These are phyloP conservation scores for Craterostigma plantagineum DNA, from an alignment of 257 asterid species.

Conservation along the genomic window DNA sequence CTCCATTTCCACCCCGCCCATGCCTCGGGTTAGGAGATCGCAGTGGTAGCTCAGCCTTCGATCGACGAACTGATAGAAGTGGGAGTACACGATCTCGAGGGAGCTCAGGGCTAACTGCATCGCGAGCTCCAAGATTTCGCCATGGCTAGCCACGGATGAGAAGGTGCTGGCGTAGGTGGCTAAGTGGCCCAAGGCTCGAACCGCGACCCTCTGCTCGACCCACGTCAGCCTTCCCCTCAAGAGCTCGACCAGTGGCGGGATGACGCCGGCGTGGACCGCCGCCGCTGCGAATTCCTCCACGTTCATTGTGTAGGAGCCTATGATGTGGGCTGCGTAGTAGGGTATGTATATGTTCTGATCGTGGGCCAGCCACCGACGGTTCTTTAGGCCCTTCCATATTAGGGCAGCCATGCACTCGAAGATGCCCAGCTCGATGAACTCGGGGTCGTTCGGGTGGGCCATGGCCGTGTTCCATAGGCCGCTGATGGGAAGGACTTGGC, in stretches of 20 bases:
- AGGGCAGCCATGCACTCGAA: constrained; percentile 96
- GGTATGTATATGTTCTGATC: constrained; percentile 95
- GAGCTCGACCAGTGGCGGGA: constrained; percentile 85
- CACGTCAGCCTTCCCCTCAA: constrained; percentile 84
- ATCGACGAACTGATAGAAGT: constrained; percentile 81
- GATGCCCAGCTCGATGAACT: constrained; percentile 86
- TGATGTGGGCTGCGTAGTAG: constrained; percentile 91
- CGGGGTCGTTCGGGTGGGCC: constrained; percentile 98
- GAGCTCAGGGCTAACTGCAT: constrained; percentile 86
- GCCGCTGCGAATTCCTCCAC: constrained; percentile 87
- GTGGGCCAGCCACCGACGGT: constrained; percentile 92
- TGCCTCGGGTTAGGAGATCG: constrained; percentile 95
- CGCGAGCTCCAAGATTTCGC: constrained; percentile 83
- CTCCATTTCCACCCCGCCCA: constrained; percentile 99
- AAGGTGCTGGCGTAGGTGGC: constrained; percentile 80
- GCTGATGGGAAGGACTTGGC: constrained; percentile 94
- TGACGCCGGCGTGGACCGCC: constrained; percentile 64
- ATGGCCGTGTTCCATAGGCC: constrained; percentile 98
- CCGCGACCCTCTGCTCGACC: constrained; percentile 98
- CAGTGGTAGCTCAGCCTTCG: constrained; percentile 87
- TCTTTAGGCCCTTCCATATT: constrained; percentile 86
- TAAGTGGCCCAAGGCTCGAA: constrained; percentile 88
- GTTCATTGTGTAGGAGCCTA: constrained; percentile 96
- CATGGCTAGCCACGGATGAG: constrained; percentile 55
- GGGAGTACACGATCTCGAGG: constrained; percentile 88